Conservation (phyloP, 306 rosid species). For the Alnus rubra region DNA sequence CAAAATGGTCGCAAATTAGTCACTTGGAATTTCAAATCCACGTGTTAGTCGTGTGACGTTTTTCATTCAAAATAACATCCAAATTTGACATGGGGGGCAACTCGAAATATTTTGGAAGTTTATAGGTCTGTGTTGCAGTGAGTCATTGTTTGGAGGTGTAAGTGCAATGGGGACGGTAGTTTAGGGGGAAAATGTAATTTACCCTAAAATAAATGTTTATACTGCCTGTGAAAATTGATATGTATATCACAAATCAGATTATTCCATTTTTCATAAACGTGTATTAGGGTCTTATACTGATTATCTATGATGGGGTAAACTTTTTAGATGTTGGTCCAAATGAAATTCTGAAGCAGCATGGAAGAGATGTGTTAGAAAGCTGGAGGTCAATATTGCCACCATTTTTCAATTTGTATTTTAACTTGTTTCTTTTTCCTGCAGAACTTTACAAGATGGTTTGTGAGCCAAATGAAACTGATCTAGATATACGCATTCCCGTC, state of each 20-base stretch:
- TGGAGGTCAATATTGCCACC: background rate
- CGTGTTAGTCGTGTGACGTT: too few species aligned
- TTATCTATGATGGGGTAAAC: background rate
- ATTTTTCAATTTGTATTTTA: slow-evolving; percentile 21
- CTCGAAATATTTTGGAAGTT: too few species aligned
- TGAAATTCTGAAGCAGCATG: slow-evolving; percentile 4
- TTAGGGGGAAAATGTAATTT: too few species aligned
- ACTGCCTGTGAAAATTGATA: background rate
- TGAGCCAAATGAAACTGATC: slow-evolving; percentile 73
- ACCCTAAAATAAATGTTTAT: background rate
- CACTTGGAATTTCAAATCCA: too few species aligned
- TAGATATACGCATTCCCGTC: slow-evolving; percentile 80
- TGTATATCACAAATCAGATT: background rate
- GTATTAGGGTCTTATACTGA: background rate
- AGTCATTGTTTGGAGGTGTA: too few species aligned
- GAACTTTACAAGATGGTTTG: slow-evolving; percentile 99
- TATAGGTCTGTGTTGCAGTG: too few species aligned
- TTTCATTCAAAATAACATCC: too few species aligned
- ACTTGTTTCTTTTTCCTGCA: slow-evolving; percentile 42
- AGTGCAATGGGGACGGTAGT: too few species aligned
- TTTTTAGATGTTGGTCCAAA: background rate
- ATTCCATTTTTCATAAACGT: background rate
- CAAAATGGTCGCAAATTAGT: too few species aligned
- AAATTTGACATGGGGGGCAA: too few species aligned
- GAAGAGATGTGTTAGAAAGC: background rate